Evolutionary conservation across 495 filamentous ascomycete genomes (phyloP), one percentile per base, ranked within the genome.

Genomic region (Annulohypoxylon moriforme): DNA sequence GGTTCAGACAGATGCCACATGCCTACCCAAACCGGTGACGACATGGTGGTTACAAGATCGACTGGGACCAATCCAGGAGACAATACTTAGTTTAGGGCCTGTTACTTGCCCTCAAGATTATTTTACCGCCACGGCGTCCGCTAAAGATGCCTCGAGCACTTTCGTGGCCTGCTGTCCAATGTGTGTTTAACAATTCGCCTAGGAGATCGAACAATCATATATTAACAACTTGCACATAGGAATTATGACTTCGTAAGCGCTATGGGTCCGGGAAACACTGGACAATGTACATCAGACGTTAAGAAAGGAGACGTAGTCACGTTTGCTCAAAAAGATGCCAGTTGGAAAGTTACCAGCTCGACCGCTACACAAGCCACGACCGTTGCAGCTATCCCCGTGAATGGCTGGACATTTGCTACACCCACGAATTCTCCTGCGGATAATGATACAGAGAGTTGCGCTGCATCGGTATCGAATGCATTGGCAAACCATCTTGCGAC

Each of bases 51-150:
- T 69, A 25, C 74, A 76, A 44, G 66, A 71, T 40, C 60, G 47
- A 6, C 25, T 58, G 11, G 60, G 66, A 4, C 60, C 74, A 13
- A 63, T 50, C 6, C 11, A 44, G 14, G 64, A 66, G 11, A 74
- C 73, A 36, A 22, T 73, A 60, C 10, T 72, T 4, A 77, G 75
- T 33, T 34, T 77, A 24, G 75, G 65, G 11, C 64, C 76, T 18
- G 36, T 78, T 49, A 71, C 67, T 9, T 78, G 76, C 22, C 76
- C 76, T 10, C 58, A 75, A 55, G 76, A 76, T 33, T 78, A 78
- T 38, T 75, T 69, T 36, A 78, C 76, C 8, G 76, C 76, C 7
- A 69, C 67, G 16, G 60, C 53, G 8, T 73, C 61, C 10, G 67
- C 68, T 22, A 73, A 76, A 38, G 64, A 73, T 33, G 49, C 60